Conservation (phyloP, 2,329 filamentous ascomycete genomes). For the Penicillium sp. region DNA sequence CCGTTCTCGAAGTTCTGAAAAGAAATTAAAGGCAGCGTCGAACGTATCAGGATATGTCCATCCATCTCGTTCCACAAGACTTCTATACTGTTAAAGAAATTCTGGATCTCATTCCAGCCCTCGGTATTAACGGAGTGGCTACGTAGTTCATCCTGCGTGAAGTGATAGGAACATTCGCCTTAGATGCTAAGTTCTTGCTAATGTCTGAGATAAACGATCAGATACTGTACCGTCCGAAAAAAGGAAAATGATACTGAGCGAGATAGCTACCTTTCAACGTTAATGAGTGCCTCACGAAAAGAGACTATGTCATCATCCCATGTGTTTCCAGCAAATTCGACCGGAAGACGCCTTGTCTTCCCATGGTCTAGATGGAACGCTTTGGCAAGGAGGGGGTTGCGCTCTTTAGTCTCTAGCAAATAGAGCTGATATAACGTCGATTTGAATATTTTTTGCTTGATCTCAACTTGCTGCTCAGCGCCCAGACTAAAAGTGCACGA, state of each 20-base stretch:
- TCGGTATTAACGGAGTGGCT: slow-evolving; percentile 19
- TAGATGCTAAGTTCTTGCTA: slow-evolving; percentile 21
- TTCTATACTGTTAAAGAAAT: slow-evolving; percentile 19
- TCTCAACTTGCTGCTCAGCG: not conserved
- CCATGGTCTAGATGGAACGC: slow-evolving; percentile 22
- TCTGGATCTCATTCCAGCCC: slow-evolving; percentile 23
- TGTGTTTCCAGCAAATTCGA: slow-evolving; percentile 22
- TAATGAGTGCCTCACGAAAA: slow-evolving; percentile 24
- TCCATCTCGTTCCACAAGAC: slow-evolving; percentile 37
- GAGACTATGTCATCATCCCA: slow-evolving; percentile 27
- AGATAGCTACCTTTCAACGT: slow-evolving; percentile 21
- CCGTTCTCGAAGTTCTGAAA: slow-evolving; percentile 33
- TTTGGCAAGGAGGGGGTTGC: slow-evolving; percentile 16
- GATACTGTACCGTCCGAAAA: not conserved
- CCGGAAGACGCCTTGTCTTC: slow-evolving; percentile 19
- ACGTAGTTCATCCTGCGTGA: slow-evolving; percentile 21
- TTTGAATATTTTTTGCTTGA: slow-evolving; percentile 18
- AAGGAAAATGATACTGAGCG: not conserved
- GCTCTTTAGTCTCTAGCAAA: slow-evolving; percentile 15
- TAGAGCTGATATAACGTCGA: slow-evolving; percentile 26
- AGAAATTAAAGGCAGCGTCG: slow-evolving; percentile 35
- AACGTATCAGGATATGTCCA: slow-evolving; percentile 39
- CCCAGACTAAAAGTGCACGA: not conserved
- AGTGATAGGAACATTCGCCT: slow-evolving; percentile 22
- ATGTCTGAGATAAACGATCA: slow-evolving; percentile 10